Evolutionary conservation across 208 protist genomes (phyloP).

Genomic region (Angomonas ambiguus): DNA sequence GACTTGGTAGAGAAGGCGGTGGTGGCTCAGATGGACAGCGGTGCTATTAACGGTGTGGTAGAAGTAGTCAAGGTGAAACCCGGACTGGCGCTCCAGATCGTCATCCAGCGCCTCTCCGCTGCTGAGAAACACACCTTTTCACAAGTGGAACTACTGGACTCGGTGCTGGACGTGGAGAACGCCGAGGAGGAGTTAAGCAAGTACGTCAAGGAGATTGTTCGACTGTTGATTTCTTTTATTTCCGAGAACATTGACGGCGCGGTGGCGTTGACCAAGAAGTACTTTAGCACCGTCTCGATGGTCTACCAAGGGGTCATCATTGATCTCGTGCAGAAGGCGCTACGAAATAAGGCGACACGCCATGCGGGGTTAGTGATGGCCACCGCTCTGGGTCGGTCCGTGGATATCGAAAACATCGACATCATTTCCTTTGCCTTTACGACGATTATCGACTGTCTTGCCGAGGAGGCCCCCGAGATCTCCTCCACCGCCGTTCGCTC

Average conservation of each 20-base stretch:
- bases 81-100: constrained; percentile 61
- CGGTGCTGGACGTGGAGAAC: constrained; percentile 79
- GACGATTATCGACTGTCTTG: constrained; percentile 62
- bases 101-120: constrained; percentile 69
- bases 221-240: constrained; percentile 58
- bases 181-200: constrained; percentile 61
- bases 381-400: constrained; percentile 60
- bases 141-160: constrained; percentile 75
- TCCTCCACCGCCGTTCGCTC: constrained; percentile 48
- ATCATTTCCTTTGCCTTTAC: constrained; percentile 62
- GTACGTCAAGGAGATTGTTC: constrained; percentile 55
- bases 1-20: constrained; percentile 81
- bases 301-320: constrained; percentile 55
- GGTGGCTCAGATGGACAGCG: constrained; percentile 77
- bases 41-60: constrained; percentile 77
- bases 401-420: constrained; percentile 61
- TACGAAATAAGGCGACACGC: constrained; percentile 55
- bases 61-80: constrained; percentile 91
- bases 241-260: constrained; percentile 60
- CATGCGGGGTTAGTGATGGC: constrained; percentile 66
- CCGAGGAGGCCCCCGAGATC: constrained; percentile 42
- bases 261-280: constrained; percentile 51
- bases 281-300: constrained; percentile 35
- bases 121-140: constrained; percentile 39
- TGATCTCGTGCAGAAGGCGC: constrained; percentile 57